Percentiles rank a stretch among this genome's conserved stretches.
Conservation (phyloP, 768 basidiomycete species). For the Peribolospora baueri region DNA sequence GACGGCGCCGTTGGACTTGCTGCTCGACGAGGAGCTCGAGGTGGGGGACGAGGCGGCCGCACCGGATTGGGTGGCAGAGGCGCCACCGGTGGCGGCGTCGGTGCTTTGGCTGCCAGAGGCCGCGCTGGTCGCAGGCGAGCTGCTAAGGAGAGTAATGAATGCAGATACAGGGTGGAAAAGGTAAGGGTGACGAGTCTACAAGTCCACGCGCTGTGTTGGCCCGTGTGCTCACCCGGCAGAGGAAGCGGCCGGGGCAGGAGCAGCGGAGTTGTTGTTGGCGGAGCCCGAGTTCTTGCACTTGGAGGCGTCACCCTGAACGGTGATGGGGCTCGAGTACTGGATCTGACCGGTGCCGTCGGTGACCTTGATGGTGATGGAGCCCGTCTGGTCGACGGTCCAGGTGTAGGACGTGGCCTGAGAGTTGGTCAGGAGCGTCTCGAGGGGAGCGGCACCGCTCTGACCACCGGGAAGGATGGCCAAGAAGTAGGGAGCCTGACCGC, state of each 20-base stretch:
- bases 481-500: constrained; percentile 8
- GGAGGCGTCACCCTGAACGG: constrained; percentile 13
- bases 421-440: constrained; percentile 3
- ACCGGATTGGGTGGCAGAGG: too few species aligned
- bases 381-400: constrained; percentile 6
- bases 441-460: neutral
- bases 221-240: neutral
- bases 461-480: constrained; percentile 7
- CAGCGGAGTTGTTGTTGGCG: neutral
- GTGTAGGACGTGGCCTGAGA: constrained; percentile 3
- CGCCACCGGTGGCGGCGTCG: too few species aligned
- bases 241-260: constrained; percentile 3
- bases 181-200: too few species aligned
- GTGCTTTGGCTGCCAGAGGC: too few species aligned
- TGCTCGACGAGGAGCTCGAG: too few species aligned
- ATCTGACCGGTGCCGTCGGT: constrained; percentile 16
- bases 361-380: constrained; percentile 3
- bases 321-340: constrained; percentile 11
- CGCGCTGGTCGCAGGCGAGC: too few species aligned
- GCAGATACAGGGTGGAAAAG: too few species aligned
- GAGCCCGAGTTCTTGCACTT: constrained; percentile 9
- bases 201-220: too few species aligned
- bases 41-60: too few species aligned
- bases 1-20: too few species aligned
- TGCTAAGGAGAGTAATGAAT: too few species aligned